Evolutionary conservation across 139 green algal genomes (phyloP).

Genomic region (Haematococcus sp.): DNA sequence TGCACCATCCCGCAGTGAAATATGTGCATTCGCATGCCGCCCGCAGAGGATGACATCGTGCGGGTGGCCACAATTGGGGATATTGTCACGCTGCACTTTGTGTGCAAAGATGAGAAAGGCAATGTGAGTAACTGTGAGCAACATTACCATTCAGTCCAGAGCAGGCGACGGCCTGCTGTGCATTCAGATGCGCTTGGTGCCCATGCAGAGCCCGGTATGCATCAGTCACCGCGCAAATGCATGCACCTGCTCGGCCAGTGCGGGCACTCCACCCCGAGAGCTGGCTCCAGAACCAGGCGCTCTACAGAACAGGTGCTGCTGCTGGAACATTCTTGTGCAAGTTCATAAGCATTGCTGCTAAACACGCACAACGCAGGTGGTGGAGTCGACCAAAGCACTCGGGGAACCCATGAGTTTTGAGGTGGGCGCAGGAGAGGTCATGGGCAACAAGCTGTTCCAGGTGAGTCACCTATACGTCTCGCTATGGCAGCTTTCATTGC

Average conservation of each 20-base stretch:
- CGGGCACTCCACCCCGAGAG: too few species aligned
- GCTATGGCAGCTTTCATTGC: too few species aligned
- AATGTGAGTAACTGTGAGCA: slow-evolving; percentile 38
- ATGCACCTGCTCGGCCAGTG: too few species aligned
- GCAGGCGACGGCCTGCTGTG: too few species aligned
- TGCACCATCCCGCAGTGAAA: neutral
- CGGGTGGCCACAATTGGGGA: slow-evolving; percentile 55
- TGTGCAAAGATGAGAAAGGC: slow-evolving; percentile 51
- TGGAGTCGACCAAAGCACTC: slow-evolving; percentile 41
- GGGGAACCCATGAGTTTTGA: slow-evolving; percentile 78
- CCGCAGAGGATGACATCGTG: slow-evolving; percentile 24
- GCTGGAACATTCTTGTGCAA: too few species aligned
- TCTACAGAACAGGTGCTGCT: too few species aligned
- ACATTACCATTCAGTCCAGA: too few species aligned
- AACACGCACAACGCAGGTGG: slow-evolving; percentile 17
- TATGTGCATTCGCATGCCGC: neutral
- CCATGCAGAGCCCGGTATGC: too few species aligned
- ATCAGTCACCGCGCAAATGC: too few species aligned
- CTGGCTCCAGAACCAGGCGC: too few species aligned
- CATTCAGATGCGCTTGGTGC: too few species aligned
- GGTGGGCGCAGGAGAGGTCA: slow-evolving; percentile 77
- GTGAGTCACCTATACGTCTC: slow-evolving; percentile 22
- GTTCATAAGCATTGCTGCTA: too few species aligned
- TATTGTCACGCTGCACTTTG: slow-evolving; percentile 59
- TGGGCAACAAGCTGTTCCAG: slow-evolving; percentile 83